phyloP scores from a whole-genome alignment of 1,139 yeast species.

The Yamadazyma atmosphaerica region DNA sequence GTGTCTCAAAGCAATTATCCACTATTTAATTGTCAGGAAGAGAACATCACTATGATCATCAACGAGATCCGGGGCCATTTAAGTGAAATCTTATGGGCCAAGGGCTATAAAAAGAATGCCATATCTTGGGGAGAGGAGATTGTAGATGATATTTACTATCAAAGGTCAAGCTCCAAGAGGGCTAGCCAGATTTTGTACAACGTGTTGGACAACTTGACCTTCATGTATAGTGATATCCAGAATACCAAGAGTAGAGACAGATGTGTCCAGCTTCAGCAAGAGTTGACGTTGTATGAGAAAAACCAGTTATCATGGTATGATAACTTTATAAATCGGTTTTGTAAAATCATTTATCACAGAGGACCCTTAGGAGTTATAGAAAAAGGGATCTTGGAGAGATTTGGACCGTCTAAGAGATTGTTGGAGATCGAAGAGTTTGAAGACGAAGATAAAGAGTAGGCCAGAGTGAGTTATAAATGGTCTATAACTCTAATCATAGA shows the following conservation, averaged over 20 bases:
- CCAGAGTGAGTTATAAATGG: no score
- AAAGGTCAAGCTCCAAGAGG: constrained; percentile 27
- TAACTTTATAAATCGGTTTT: constrained; percentile 31
- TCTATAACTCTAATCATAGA: no score
- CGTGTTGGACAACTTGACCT: constrained; percentile 32
- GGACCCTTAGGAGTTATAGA: constrained; percentile 49
- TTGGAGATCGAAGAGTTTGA: constrained; percentile 46
- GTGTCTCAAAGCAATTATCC: constrained; percentile 34
- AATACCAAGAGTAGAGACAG: constrained; percentile 26
- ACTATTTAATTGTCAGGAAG: constrained; percentile 36
- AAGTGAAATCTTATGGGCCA: constrained; percentile 66
- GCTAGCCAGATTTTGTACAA: constrained; percentile 31
- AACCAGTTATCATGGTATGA: constrained; percentile 36
- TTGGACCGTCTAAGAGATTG: constrained; percentile 34
- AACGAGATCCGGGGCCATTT: constrained; percentile 56
- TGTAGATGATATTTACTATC: constrained; percentile 36
- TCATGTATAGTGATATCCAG: constrained; percentile 32
- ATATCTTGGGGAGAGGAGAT: constrained; percentile 65
- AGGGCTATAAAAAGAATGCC: constrained; percentile 53
- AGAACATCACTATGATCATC: constrained; percentile 27
- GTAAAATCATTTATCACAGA: constrained; percentile 39
- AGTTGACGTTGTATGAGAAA: constrained; percentile 22
- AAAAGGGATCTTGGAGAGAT: constrained; percentile 41
- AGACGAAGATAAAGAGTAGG: constrained; percentile 39
- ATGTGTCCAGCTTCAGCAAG: constrained; percentile 28